Base-by-base conservation (phyloP, 805 yeast species). In the Crinitomyces ghanaensis region DNA sequence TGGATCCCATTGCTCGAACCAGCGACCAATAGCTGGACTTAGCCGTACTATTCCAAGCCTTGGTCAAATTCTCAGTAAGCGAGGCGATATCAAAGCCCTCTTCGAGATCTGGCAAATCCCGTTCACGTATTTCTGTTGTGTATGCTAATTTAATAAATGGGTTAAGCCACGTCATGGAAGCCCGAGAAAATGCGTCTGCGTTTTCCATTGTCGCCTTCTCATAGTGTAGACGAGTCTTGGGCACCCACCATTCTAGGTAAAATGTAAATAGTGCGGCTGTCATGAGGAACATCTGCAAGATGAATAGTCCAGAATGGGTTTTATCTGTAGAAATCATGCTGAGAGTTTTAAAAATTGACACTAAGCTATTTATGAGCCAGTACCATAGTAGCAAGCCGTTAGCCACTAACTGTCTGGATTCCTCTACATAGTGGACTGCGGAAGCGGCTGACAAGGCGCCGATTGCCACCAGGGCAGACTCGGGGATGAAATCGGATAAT, bases 51-150 rank as follows among this genome's bases (percentile, higher is more conserved):
- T 63, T 59, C 91, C 93, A 84, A 34, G 66, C 59, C 2, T 53
- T 45, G 30, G 61, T 59, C 34, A 84, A 67, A 0, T 41, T 49
- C 2, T 53, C 46, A 2, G 78, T 58, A n/a, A 76, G 60, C 9
- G 12, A 19, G 8, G 20, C 28, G 11, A 88, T 62, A 39, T 66
- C 70, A 42, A 80, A 67, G 28, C 66, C 68, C 1, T 55, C 53
- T 9, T 94, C 93, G 36, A 84, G 67, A 14, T 70, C 67, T 15
- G 91, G 93, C 37, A 84, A 66, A 55, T 84, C 94, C 3, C 57
- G 49, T 26, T 48, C 48, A 15, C 49, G 41, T 19, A 51, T 25
- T 5, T 24, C 25, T 4, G 26, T 27, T 8, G 13, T 16, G 14
- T 20, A 27, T 5, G 39, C 39, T 18, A 20, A 31, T 4, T 12